These are phyloP conservation scores for Thelonectria olida DNA, from an alignment of 2,329 filamentous ascomycete genomes.

Conservation along the genomic window DNA sequence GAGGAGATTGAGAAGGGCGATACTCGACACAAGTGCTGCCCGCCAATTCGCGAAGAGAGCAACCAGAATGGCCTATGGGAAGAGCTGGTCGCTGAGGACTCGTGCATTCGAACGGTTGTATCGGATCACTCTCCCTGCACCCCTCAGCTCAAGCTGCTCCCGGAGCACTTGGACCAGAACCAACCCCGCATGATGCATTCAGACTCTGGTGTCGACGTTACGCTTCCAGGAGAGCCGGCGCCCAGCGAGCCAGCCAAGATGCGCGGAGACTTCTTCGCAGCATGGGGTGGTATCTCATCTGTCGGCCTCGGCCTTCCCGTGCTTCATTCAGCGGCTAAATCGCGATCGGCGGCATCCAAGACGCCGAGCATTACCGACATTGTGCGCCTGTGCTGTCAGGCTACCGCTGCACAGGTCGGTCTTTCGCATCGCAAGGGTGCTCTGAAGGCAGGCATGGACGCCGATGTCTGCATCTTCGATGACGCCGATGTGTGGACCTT, in stretches of 20 bases:
- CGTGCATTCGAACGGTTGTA: conserved; percentile 90
- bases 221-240: conserved; percentile 40
- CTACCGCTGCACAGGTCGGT: conserved; percentile 89
- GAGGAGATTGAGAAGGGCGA: conserved; percentile 87
- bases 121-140: conserved; percentile 98
- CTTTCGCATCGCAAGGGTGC: conserved; percentile 81
- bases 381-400: conserved; percentile 84
- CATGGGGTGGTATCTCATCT: conserved; percentile 95
- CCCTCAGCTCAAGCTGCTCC: conserved; percentile 89
- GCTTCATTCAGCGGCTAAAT: conserved; percentile 79
- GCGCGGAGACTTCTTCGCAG: conserved; percentile 88
- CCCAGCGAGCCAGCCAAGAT: conserved; percentile 45
- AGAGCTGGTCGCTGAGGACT: conserved; percentile 75
- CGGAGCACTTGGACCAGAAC: conserved; percentile 63
- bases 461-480: conserved; percentile 92
- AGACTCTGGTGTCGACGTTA: conserved; percentile 64
- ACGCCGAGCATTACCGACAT: conserved; percentile 75
- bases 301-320: conserved; percentile 94
- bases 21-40: conserved; percentile 94
- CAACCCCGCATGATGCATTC: conserved; percentile 54
- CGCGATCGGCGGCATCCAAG: conserved; percentile 61
- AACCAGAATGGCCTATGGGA: conserved; percentile 91
- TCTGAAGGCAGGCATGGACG: conserved; percentile 83
- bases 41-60: conserved; percentile 81
- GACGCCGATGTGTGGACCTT: conserved; percentile 82